phyloP scores from a whole-genome alignment of 306 rosid species.

The Sophora flavescens region DNA sequence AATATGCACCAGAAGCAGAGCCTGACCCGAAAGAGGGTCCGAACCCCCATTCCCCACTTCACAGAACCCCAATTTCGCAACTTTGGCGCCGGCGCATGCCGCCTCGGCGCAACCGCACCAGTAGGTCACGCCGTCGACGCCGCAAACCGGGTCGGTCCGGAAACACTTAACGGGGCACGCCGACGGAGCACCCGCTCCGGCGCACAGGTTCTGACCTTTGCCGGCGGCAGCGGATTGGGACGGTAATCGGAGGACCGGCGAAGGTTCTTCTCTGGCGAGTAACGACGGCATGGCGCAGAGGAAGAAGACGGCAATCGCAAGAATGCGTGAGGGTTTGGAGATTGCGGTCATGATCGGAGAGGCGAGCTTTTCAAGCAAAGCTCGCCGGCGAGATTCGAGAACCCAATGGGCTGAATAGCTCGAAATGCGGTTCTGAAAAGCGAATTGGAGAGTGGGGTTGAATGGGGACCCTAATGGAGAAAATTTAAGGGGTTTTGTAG shows the following conservation, averaged over 20 bases:
- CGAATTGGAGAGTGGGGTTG: not conserved
- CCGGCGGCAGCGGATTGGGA: slow-evolving; percentile 44
- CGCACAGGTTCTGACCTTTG: slow-evolving; percentile 51
- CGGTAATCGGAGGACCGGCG: slow-evolving; percentile 52
- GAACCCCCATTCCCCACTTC: slow-evolving; percentile 83
- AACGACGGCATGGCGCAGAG: slow-evolving; percentile 47
- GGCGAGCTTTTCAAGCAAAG: slow-evolving; percentile 47
- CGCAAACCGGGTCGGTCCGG: slow-evolving; percentile 89
- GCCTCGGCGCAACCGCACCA: slow-evolving; percentile 98
- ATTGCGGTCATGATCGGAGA: slow-evolving; percentile 48
- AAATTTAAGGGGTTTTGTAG: not conserved
- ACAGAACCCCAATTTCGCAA: slow-evolving; percentile 76
- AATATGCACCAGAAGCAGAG: slow-evolving; percentile 84
- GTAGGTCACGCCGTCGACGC: slow-evolving; percentile 82
- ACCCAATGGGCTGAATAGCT: not conserved
- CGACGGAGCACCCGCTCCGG: slow-evolving; percentile 26
- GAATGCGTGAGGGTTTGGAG: slow-evolving; percentile 39
- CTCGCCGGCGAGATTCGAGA: slow-evolving; percentile 37
- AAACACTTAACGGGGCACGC: slow-evolving; percentile 85
- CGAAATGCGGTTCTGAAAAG: too few species aligned
- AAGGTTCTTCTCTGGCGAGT: slow-evolving; percentile 43
- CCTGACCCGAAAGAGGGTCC: slow-evolving; percentile 81
- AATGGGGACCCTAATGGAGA: slow-evolving; percentile 8
- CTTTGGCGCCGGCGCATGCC: slow-evolving; percentile 68
- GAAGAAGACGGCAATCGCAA: slow-evolving; percentile 36